Evolutionary conservation across 352 stramenopile genomes (phyloP).

Genomic region (Phytophthora ohioensis): DNA sequence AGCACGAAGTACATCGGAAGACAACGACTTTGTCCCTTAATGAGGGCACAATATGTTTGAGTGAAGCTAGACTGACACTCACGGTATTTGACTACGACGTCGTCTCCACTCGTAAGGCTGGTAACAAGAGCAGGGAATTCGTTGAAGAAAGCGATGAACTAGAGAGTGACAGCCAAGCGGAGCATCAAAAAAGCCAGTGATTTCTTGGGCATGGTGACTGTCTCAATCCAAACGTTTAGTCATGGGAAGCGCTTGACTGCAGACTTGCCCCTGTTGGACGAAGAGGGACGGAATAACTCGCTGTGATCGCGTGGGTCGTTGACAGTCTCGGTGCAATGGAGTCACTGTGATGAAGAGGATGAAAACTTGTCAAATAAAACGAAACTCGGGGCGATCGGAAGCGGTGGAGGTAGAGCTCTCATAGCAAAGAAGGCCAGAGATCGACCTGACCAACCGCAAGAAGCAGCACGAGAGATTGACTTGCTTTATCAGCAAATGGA

Average conservation of each 20-base stretch:
- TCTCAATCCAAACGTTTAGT: slow-evolving; percentile 52
- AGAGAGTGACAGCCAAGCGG: not conserved
- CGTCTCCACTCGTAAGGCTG: slow-evolving; percentile 14
- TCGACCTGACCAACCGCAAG: slow-evolving; percentile 37
- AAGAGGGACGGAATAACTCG: slow-evolving; percentile 36
- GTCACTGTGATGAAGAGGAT: slow-evolving; percentile 38
- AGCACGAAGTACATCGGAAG: slow-evolving; percentile 27
- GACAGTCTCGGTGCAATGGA: slow-evolving; percentile 70
- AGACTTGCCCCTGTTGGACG: slow-evolving; percentile 49
- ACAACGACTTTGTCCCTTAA: not conserved
- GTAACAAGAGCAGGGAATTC: not conserved
- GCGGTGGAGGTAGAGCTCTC: slow-evolving; percentile 26
- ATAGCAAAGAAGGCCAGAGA: slow-evolving; percentile 28
- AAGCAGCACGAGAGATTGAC: slow-evolving; percentile 25
- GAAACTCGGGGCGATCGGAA: slow-evolving; percentile 38
- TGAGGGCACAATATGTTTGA: not conserved
- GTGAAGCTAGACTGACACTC: slow-evolving; percentile 23
- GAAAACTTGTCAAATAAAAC: slow-evolving; percentile 9
- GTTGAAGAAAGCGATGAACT: slow-evolving; percentile 10
- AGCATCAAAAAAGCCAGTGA: slow-evolving; percentile 24
- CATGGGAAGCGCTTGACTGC: slow-evolving; percentile 52
- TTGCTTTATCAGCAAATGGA: slow-evolving; percentile 30
- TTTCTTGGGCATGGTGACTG: slow-evolving; percentile 54
- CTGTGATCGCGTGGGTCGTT: slow-evolving; percentile 46
- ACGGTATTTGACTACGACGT: slow-evolving; percentile 58